Evolutionary conservation across 2,329 filamentous ascomycete genomes (phyloP), one percentile per base, ranked within the genome.

Genomic region (Diaporthe vexans): DNA sequence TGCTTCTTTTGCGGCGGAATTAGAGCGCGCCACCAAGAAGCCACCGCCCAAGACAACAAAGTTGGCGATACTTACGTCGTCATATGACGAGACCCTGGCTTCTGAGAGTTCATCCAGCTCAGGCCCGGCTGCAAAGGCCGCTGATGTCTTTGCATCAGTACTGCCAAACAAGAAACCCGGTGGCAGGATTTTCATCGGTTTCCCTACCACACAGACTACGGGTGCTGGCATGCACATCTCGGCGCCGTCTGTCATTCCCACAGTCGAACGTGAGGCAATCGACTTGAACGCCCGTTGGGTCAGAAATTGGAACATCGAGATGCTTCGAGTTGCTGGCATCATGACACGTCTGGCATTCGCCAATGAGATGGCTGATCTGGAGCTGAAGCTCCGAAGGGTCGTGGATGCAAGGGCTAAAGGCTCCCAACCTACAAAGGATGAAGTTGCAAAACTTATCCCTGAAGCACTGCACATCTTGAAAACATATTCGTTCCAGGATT

Each of bases 21-120:
- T 99, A 15, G 95, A 98, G 84, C 91, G 97, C 76, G 97, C 97
- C 21, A 99, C 97, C 0, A 98, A 98, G 84, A 99, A 99, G 80
- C 94, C 95, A 3, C 97, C 97, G 0, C 97, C 97, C 0, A 98
- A 95, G 81, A 90, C 89, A 15, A 97, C 97, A 0, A 94, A 92
- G 69, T 90, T 99, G 35, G 93, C 96, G 9, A 94, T 98, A 46
- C 84, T 99, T 65, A 98, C 95, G 0, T 95, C 96, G 24, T 97
- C 96, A 0, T 97, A 96, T 80, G 94, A 97, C 78, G 95, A 97
- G 79, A 89, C 91, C 0, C 86, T 92, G 71, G 91, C 92, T 3
- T 93, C 94, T 0, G 87, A 92, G 74, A 88, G 87, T 21, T 90
- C 88, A 2, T 83, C 86, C 4, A 80, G 82, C 24, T 81, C 84